Base-by-base conservation (phyloP, 345 rosid species). In the Boechera stricta region DNA sequence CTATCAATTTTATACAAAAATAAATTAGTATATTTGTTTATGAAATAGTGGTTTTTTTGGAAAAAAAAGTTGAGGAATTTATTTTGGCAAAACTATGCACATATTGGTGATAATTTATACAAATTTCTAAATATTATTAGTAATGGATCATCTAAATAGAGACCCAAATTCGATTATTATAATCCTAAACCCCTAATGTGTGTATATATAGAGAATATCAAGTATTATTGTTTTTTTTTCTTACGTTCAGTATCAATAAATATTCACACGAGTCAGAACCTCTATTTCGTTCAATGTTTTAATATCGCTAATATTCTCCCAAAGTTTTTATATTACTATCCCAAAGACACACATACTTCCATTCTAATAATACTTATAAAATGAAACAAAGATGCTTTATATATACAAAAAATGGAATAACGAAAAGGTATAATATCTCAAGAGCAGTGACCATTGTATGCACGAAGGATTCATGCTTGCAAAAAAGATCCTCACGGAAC, bases 401-500 rank as follows among this genome's bases (percentile, higher is more conserved):
- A 45, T 21, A 45, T 12, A 58, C 74, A 7, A 71, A 47, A 7
- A 69, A 69, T 11, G 41, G 54, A 69, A 29, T 69, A 44, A 57
- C 31, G 13, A 55, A 16, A 56, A 29, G 52, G 52, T 13, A 49
- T 7, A 16, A 66, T 49, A 67, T 35, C 47, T 16, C 64, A 38
- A 54, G n/a, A 39, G 41, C 52, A 55, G 41, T 29, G 64, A 58
- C 31, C 42, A 57, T 57, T 44, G 52, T 41, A 13, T 41, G 56
- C 64, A 55, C 41, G 74, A 15, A 42, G 2, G 26, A 49, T 49
- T 16, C 53, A 49, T 49, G 78, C 77, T 63, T 63, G 45, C 54
- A 38, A 33, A 73, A 53, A 73, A 55, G 47, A 73, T 64, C 72
- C 47, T 16, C 64, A 55, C 12, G 64, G 28, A n/a, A 42, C 36